Percentiles rank a stretch among this genome's conserved stretches.
Conservation (phyloP, 306 rosid genomes). For the Ormosia emarginata region DNA sequence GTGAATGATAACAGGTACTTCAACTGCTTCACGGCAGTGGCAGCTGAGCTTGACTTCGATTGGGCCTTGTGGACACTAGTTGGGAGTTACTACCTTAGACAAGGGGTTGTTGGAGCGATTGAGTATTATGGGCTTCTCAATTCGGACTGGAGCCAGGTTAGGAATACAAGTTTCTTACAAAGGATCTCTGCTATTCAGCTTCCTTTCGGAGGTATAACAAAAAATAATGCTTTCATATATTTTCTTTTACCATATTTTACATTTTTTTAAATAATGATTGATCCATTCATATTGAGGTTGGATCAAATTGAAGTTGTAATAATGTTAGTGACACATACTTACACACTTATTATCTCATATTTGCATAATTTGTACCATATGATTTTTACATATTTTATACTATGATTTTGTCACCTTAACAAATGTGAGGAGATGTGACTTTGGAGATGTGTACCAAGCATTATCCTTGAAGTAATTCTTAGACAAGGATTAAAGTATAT, state of each 20-base stretch:
- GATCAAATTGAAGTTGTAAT: too few relatives aligned
- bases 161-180: slow-evolving; percentile 46
- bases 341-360: too few relatives aligned
- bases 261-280: too few relatives aligned
- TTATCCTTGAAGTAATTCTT: background rate
- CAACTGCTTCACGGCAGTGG: slow-evolving; percentile 50
- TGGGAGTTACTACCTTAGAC: slow-evolving; percentile 62
- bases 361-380: too few relatives aligned
- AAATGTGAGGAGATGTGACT: too few relatives aligned
- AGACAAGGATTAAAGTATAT: background rate
- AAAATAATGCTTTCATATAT: background rate
- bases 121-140: slow-evolving; percentile 57
- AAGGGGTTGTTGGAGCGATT: slow-evolving; percentile 50
- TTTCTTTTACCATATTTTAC: background rate
- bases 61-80: slow-evolving; percentile 72
- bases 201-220: slow-evolving; percentile 58
- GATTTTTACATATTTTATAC: too few relatives aligned
- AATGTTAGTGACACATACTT: too few relatives aligned
- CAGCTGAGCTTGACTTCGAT: slow-evolving; percentile 65
- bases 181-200: slow-evolving; percentile 53
- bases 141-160: slow-evolving; percentile 38
- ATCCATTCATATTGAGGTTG: background rate
- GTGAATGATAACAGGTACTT: slow-evolving; percentile 64
- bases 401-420: too few relatives aligned
- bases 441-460: too few relatives aligned